Evolutionary conservation across 768 basidiomycete genomes (phyloP).

Genomic region (Pleurotus eryngii): DNA sequence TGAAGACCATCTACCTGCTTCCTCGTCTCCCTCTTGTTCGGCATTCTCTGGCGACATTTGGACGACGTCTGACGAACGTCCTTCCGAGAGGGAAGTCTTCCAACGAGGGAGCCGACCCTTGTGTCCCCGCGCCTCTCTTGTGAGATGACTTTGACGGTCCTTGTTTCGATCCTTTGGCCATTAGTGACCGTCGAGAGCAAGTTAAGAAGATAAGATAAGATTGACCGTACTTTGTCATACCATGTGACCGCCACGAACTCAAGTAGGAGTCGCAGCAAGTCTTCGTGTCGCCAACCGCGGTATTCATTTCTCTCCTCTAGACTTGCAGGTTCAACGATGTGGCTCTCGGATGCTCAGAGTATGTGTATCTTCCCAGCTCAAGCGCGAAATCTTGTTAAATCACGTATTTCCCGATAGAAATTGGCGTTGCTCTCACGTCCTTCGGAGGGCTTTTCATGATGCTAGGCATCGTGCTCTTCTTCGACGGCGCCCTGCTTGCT

Average conservation of each 20-base stretch:
- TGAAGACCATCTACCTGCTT: constrained; percentile 17
- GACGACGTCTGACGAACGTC: background rate
- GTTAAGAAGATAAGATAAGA: too few relatives aligned
- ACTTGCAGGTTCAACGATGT: constrained; percentile 38
- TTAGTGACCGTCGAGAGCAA: background rate
- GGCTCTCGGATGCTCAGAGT: constrained; percentile 69
- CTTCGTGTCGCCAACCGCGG: background rate
- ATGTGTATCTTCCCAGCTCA: background rate
- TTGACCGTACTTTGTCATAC: background rate
- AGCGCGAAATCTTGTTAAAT: constrained; percentile 8
- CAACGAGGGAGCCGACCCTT: background rate
- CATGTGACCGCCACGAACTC: background rate
- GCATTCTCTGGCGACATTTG: background rate
- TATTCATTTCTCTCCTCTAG: constrained; percentile 5
- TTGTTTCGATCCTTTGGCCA: background rate
- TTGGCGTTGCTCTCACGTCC: constrained; percentile 94
- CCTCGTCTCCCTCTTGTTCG: constrained; percentile 7
- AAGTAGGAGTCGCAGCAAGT: constrained; percentile 1
- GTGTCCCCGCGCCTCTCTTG: background rate
- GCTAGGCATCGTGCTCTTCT: constrained; percentile 92
- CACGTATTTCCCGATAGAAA: constrained; percentile 52
- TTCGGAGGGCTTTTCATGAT: constrained; percentile 96
- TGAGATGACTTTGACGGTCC: background rate
- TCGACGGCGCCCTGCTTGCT: constrained; percentile 92
- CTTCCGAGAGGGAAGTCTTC: background rate